These are phyloP conservation scores for Pulicaria dysenterica DNA, from an alignment of 129 eudicot genomes.

Conservation along the genomic window DNA sequence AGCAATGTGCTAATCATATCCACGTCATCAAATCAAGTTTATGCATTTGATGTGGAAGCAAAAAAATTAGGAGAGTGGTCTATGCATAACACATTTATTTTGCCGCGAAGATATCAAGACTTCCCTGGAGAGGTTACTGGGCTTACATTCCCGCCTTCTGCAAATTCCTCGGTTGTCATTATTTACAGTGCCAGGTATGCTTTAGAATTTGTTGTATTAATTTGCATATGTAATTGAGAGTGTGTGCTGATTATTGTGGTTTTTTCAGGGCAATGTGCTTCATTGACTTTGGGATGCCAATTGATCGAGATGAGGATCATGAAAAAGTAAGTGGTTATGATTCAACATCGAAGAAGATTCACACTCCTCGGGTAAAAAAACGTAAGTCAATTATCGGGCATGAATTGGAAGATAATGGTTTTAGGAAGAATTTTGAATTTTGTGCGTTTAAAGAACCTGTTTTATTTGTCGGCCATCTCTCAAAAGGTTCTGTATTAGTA, in stretches of 20 bases:
- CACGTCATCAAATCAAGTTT: conserved; percentile 87
- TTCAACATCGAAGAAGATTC: conserved; percentile 34
- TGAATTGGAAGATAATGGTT: conserved; percentile 28
- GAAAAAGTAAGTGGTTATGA: conserved; percentile 38
- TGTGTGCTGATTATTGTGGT: neutral
- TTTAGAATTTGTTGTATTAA: neutral
- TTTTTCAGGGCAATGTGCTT: conserved; percentile 82
- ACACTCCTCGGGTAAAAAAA: conserved; percentile 21
- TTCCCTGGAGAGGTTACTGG: conserved; percentile 98
- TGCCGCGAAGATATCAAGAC: conserved; percentile 79
- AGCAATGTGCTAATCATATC: conserved; percentile 78
- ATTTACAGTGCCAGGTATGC: conserved; percentile 83
- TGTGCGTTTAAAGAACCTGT: conserved; percentile 75
- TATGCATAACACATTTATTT: conserved; percentile 52
- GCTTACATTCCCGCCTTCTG: conserved; percentile 82
- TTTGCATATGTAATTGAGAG: neutral
- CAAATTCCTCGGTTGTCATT: conserved; percentile 58
- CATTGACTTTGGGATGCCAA: conserved; percentile 83
- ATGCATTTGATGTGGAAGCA: conserved; percentile 93
- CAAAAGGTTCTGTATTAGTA: conserved; percentile 63
- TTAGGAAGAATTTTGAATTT: conserved; percentile 69
- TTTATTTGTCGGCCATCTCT: conserved; percentile 73
- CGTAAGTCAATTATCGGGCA: conserved; percentile 42
- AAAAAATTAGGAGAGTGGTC: conserved; percentile 96
- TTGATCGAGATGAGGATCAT: conserved; percentile 49